These are phyloP conservation scores for Vigna hirtella DNA, from an alignment of 306 rosid genomes.

Conservation along the genomic window DNA sequence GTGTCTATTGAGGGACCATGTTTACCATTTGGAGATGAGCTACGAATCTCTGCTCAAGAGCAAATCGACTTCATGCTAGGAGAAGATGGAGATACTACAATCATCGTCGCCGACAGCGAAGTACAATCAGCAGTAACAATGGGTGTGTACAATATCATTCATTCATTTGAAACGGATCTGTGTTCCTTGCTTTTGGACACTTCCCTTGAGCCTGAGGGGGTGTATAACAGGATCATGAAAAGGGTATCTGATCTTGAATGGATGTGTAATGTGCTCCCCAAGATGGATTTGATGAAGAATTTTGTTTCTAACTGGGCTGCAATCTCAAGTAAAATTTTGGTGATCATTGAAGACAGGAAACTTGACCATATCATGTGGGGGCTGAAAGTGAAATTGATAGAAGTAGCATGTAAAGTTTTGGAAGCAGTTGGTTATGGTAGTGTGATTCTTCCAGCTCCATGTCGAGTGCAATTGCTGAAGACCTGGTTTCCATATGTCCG, in stretches of 20 bases:
- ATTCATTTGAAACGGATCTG: constrained; percentile 66
- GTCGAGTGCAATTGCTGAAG: constrained; percentile 69
- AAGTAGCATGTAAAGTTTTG: constrained; percentile 81
- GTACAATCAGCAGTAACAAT: constrained; percentile 65
- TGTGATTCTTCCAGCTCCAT: constrained; percentile 76
- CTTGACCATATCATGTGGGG: constrained; percentile 83
- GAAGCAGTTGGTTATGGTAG: constrained; percentile 94
- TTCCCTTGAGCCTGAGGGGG: constrained; percentile 47
- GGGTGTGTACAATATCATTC: constrained; percentile 64
- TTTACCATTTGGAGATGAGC: constrained; percentile 81
- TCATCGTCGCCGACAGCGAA: constrained; percentile 69
- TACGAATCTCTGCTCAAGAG: constrained; percentile 87
- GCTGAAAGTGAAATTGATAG: constrained; percentile 78
- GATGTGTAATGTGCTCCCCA: constrained; percentile 82
- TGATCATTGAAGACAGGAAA: constrained; percentile 67
- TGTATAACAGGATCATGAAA: constrained; percentile 59
- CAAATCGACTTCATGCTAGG: constrained; percentile 94
- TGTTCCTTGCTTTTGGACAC: constrained; percentile 61
- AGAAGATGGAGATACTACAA: constrained; percentile 65
- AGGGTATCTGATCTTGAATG: constrained; percentile 88
- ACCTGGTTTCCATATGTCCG: constrained; percentile 87
- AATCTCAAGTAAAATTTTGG: constrained; percentile 62
- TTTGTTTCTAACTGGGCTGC: constrained; percentile 81
- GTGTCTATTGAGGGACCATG: constrained; percentile 70
- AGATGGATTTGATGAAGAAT: constrained; percentile 83